These are phyloP conservation scores for Cutaneotrichosporon cyanovorans DNA, from an alignment of 1,284 basidiomycete species.

Conservation along the genomic window DNA sequence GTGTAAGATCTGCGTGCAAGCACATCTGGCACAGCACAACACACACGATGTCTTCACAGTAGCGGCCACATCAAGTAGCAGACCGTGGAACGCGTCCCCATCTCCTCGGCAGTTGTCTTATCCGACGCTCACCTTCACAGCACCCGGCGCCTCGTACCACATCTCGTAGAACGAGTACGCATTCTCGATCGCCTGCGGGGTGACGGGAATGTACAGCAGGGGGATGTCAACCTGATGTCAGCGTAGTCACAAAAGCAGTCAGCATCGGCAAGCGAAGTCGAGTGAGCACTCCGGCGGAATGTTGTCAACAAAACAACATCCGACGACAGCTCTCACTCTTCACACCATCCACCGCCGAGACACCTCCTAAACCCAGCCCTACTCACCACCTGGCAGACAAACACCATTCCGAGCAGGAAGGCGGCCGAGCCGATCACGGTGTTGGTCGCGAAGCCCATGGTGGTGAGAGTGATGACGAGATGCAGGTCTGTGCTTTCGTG, in stretches of 20 bases:
- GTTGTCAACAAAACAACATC: too few relatives aligned
- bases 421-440: slow-evolving; percentile 71
- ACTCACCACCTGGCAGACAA: slow-evolving; percentile 60
- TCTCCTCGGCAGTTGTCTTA: too few relatives aligned
- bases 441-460: slow-evolving; percentile 77
- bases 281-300: too few relatives aligned
- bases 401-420: slow-evolving; percentile 79
- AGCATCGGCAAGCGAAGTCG: too few relatives aligned
- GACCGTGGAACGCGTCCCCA: too few relatives aligned
- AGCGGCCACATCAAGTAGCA: too few relatives aligned
- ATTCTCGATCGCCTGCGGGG: slow-evolving; percentile 59
- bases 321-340: not conserved
- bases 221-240: slow-evolving; percentile 65
- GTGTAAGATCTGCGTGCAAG: too few relatives aligned
- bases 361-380: not conserved
- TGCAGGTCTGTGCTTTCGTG: too few relatives aligned
- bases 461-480: not conserved
- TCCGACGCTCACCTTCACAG: slow-evolving; percentile 75
- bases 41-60: too few relatives aligned
- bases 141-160: slow-evolving; percentile 80
- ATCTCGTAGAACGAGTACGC: slow-evolving; percentile 80
- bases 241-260: not conserved
- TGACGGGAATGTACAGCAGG: slow-evolving; percentile 59
- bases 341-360: not conserved
- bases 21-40: too few relatives aligned